These are phyloP conservation scores for Paracoccidioides brasiliensis DNA, from an alignment of 2,329 filamentous ascomycete species.

Conservation along the genomic window DNA sequence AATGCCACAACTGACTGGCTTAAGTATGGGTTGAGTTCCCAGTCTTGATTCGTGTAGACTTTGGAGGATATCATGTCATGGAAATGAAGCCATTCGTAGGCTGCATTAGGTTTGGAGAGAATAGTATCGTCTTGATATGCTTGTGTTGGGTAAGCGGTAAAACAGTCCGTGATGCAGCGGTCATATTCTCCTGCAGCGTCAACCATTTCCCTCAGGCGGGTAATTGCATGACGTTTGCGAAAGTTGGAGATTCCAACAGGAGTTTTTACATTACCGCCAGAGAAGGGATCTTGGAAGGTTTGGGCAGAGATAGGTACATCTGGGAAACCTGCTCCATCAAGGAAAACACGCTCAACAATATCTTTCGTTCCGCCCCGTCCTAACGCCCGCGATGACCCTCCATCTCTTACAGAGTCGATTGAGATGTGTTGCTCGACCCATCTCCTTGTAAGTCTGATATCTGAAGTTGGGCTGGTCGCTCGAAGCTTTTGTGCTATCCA, in stretches of 20 bases:
- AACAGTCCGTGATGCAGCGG: conserved; percentile 56
- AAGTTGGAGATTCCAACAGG: conserved; percentile 46
- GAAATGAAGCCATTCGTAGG: conserved; percentile 93
- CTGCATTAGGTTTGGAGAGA: conserved; percentile 71
- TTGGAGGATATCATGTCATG: conserved; percentile 71
- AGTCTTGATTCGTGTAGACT: conserved; percentile 75
- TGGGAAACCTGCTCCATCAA: conserved; percentile 50
- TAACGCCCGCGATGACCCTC: conserved; percentile 42
- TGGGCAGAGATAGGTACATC: conserved; percentile 27
- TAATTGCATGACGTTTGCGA: conserved; percentile 46
- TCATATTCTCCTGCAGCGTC: conserved; percentile 51
- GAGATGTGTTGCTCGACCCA: conserved; percentile 50
- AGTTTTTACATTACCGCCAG: conserved; percentile 15
- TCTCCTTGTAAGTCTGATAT: conserved; percentile 38
- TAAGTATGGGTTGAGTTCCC: conserved; percentile 81
- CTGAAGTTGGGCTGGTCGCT: conserved; percentile 27
- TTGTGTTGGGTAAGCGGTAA: conserved; percentile 71
- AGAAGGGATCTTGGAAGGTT: conserved; percentile 25
- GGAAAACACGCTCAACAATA: conserved; percentile 53
- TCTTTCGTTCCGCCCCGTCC: conserved; percentile 51
- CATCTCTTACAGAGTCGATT: conserved; percentile 39
- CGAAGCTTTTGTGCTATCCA: conserved; percentile 51
- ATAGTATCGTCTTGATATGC: conserved; percentile 88
- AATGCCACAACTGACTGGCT: conserved; percentile 79
- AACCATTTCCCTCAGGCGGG: conserved; percentile 46